Base-by-base conservation (phyloP, 176 grass and related monocot species). In the Urochloa ruziziensis region DNA sequence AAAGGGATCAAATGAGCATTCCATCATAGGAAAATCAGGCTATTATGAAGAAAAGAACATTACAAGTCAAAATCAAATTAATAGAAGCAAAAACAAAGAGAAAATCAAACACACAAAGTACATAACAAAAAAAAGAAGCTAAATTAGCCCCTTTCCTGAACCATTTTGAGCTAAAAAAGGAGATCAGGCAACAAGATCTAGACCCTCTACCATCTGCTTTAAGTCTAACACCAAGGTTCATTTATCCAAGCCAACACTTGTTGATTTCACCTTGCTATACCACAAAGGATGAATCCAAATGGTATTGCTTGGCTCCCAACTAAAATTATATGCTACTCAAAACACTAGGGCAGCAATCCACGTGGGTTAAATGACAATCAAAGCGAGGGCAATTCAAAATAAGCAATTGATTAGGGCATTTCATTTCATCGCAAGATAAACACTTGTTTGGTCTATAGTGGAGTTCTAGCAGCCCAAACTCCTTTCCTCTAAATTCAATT, bases 91-190 rank as follows among this genome's bases (percentile, higher is more conserved):
- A 53, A 46, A 30, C 1, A 21, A 15, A 14, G 21, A 15, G 18
- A 73, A 60, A 77, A 68, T 25, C 25, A 77, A 70, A 47, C 21
- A 77, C 62, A 47, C 24, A 72, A 73, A 73, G 48, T 68, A 59
- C 56, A 72, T 57, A 16, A 39, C 14, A 19, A 25, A 62, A 65
- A 40, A 40, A 9, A 5, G 1, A 40, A 35, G 14, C 28, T 24
- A 67, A 67, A 59, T 34, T 44, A 21, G 7, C 59, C 16, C 49
- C 4, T 59, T 46, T 23, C 46, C 28, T 18, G 2, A 72, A 47
- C 16, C 51, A 77, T 72, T 30, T 78, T 70, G 63, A 82, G 46
- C 11, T 56, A 82, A 77, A 64, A 65, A 82, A 72, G 44, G 65
- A 75, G 19, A 71, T 24, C 63, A 6, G 44, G 21, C 40, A 77